Percentiles rank a stretch among this genome's conserved stretches.
phyloP scores from a whole-genome alignment of 163 green algal species.

The Chlamydomonas reinhardtii region DNA sequence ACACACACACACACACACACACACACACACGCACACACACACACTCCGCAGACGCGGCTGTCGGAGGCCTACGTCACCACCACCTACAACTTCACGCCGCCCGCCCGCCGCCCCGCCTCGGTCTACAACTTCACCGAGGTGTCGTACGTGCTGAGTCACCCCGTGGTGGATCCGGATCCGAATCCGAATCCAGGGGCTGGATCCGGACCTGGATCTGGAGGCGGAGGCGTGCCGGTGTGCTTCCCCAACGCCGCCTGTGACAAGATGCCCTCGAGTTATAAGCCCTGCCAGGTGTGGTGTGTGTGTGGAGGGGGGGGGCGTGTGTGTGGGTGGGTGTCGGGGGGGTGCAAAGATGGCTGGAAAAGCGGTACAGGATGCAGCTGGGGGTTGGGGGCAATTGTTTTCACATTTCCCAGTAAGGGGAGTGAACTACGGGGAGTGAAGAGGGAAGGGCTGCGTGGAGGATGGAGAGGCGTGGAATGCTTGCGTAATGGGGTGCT shows the following conservation, averaged over 20 bases:
- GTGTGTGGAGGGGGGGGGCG: not conserved
- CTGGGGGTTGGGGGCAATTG: no score
- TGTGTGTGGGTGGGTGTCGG: not conserved
- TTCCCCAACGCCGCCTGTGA: slow-evolving; percentile 43
- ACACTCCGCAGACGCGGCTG: slow-evolving; percentile 25
- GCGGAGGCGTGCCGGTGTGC: not conserved
- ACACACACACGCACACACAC: no score
- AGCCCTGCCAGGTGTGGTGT: not conserved
- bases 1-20: no score
- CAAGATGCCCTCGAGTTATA: not conserved
- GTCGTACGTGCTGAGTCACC: slow-evolving; percentile 44
- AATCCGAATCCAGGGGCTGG: no score
- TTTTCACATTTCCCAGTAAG: no score
- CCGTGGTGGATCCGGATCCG: no score
- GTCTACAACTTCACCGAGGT: slow-evolving; percentile 41
- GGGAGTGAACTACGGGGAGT: no score
- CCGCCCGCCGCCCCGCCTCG: slow-evolving; percentile 3
- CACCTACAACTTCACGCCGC: slow-evolving; percentile 22
- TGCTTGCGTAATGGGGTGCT: no score
- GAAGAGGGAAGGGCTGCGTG: no score
- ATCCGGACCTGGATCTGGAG: no score
- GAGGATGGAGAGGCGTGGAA: no score
- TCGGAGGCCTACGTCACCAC: slow-evolving; percentile 12
- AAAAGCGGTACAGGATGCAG: no score
- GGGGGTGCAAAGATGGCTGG: not conserved